Conservation (phyloP, 140 eudicot genomes). For the Cichorium intybus region DNA sequence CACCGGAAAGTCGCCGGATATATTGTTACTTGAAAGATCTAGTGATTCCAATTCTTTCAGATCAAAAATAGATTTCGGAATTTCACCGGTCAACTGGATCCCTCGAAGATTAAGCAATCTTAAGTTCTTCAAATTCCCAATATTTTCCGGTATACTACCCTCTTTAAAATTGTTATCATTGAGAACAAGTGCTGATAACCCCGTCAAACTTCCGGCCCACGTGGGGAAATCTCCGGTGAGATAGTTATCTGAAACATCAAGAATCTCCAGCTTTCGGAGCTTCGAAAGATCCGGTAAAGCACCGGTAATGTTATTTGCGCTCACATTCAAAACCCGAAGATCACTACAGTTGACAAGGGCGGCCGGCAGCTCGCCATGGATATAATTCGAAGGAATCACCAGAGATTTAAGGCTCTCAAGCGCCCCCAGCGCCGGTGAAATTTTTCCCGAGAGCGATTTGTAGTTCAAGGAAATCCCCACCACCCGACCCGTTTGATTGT, state of each 20-base stretch:
- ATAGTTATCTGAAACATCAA: constrained; percentile 62
- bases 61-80: constrained; percentile 64
- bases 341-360: constrained; percentile 41
- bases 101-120: constrained; percentile 53
- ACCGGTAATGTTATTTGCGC: constrained; percentile 59
- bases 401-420: constrained; percentile 56
- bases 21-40: constrained; percentile 57
- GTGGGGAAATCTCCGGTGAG: constrained; percentile 65
- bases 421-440: constrained; percentile 51
- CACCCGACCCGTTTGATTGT: constrained; percentile 52
- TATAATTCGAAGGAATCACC: constrained; percentile 45
- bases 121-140: constrained; percentile 68
- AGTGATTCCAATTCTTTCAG: constrained; percentile 47
- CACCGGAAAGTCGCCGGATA: constrained; percentile 58
- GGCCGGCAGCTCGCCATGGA: constrained; percentile 62
- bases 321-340: constrained; percentile 68
- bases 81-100: constrained; percentile 52
- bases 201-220: constrained; percentile 65
- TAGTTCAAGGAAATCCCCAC: constrained; percentile 55
- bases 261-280: constrained; percentile 44
- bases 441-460: constrained; percentile 56
- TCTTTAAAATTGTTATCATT: constrained; percentile 56
- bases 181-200: constrained; percentile 51
- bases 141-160: constrained; percentile 54
- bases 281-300: constrained; percentile 65